Evolutionary conservation across 345 rosid genomes (phyloP), one percentile per base, ranked within the genome.

Genomic region (Leavenworthia alabamica): DNA sequence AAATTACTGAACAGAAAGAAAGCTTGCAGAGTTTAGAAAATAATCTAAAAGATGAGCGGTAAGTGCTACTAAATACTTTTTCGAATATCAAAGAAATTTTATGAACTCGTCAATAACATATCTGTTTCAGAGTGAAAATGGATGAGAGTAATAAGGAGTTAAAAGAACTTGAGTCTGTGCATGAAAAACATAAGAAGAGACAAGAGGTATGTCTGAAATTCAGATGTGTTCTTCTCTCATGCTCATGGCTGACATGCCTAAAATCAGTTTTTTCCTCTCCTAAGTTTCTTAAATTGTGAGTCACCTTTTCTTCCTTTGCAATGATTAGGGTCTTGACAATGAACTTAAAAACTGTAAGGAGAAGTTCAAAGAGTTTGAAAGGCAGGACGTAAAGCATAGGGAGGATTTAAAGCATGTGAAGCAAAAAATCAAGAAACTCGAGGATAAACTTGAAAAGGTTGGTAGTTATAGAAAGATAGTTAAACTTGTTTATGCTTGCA

Each of bases 381-480:
- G 96, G 79, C 96, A 85, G 70, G 97, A 89, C 71, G 88, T 93
- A 67, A 89, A 93, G 59, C 79, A 85, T 63, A 79, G 95, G 57
- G 99, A 93, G 74, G 95, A 89, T 74, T 57, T 85, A 70, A 89
- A 84, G 84, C 97, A 93, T 78, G 71, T 69, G 83, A 93, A 93
- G 76, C 99, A 89, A 74, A 93, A 89, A 83, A 78, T 93, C 41
- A 93, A 87, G 81, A 93, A 89, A 73, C 83, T 89, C 15, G 94
- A 93, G 62, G 99, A 84, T 50, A 93, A 87, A 75, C 66, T 84
- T 71, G 81, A 78, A 51, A 93, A 89, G 90, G 97, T 93, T 42
- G 10, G 61, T 33, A 27, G 73, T 43, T 56, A 40, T 8, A 55
- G 15, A 56, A 32, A 17, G 45, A 52, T 65, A 42, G 20, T 51